Evolutionary conservation across 495 filamentous ascomycete species (phyloP).

Genomic region (Tetracladium setigerum): DNA sequence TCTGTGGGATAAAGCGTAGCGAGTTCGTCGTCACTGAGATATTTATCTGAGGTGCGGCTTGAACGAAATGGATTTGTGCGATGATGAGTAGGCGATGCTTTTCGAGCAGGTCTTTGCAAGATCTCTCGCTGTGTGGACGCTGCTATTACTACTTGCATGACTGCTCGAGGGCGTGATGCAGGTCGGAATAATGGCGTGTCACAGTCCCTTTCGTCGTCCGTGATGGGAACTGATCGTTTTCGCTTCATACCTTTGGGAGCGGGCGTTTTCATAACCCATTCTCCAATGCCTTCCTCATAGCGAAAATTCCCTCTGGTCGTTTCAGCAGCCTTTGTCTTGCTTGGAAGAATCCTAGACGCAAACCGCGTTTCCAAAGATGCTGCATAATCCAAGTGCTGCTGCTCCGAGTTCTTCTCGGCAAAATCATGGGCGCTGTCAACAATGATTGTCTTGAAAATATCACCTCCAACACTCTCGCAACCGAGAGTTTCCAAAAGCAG

Average conservation of each 20-base stretch:
- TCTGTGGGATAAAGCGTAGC: too few species aligned
- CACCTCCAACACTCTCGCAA: background rate
- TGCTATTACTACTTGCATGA: too few species aligned
- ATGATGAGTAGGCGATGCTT: too few species aligned
- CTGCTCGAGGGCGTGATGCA: too few species aligned
- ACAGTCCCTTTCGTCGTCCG: too few species aligned
- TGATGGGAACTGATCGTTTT: background rate
- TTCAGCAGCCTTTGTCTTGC: background rate
- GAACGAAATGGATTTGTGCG: too few species aligned
- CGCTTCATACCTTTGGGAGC: background rate
- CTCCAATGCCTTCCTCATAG: slow-evolving; percentile 48
- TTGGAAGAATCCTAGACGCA: background rate
- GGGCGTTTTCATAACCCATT: slow-evolving; percentile 40
- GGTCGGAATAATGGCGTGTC: too few species aligned
- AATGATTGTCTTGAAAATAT: slow-evolving; percentile 10
- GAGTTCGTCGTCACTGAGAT: too few species aligned
- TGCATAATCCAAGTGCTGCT: slow-evolving; percentile 18
- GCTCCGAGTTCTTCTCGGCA: slow-evolving; percentile 11
- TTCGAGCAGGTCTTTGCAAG: too few species aligned
- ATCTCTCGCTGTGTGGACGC: too few species aligned
- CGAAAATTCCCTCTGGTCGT: slow-evolving; percentile 22
- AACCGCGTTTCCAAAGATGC: slow-evolving; percentile 8
- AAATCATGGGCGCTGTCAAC: slow-evolving; percentile 20
- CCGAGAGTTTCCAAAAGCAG: slow-evolving; percentile 3
- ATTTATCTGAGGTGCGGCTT: too few species aligned